Evolutionary conservation across 164 flowering plant genomes (phyloP), one percentile per base, ranked within the genome.

Genomic region (Liriodendron chinense): DNA sequence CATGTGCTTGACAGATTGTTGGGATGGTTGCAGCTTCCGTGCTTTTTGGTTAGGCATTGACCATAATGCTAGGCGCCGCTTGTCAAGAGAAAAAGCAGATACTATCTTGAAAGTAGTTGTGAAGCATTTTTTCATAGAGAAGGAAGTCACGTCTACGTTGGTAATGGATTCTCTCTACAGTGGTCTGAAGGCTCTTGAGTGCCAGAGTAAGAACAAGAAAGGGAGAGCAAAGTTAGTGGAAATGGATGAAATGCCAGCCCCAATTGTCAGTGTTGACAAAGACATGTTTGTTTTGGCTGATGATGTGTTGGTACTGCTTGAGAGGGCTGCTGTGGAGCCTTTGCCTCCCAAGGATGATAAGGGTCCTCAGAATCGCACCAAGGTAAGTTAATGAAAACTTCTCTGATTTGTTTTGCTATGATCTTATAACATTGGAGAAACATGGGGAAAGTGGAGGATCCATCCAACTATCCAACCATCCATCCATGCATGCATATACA

Each of bases 101-200:
- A 84, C 83, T 53, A 90, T 94, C 53, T 82, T 93, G 84, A 94
- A 92, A 88, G 88, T 86, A 16, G 91, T 92, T 76, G 97, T 94
- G 25, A 94, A 92, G 74, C 91, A 91, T 57, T 94, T 93, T 77
- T 94, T 94, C 73, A 88, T 94, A 84, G 98, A 93, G 84, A 93
- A 94, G 86, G 98, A 94, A 85, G 98, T 94, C 72, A 91, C 97
- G 47, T 94, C 98, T 65, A 94, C 98, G 67, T 84, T 94, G 89
- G 97, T 94, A 20, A 94, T 94, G 98, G 98, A 94, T 86, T 94
- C 98, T 64, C 83, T 94, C 73, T 94, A 92, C 75, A 94, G 98
- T 88, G 98, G 98, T 65, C 77, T 94, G 80, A 93, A 88, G 88
- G 97, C 97, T 74, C 97, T 94, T 77, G 96, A 89, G 81, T 83